phyloP scores from a whole-genome alignment of 73 alveolate genomes.

The Paramecium biaurelia region DNA sequence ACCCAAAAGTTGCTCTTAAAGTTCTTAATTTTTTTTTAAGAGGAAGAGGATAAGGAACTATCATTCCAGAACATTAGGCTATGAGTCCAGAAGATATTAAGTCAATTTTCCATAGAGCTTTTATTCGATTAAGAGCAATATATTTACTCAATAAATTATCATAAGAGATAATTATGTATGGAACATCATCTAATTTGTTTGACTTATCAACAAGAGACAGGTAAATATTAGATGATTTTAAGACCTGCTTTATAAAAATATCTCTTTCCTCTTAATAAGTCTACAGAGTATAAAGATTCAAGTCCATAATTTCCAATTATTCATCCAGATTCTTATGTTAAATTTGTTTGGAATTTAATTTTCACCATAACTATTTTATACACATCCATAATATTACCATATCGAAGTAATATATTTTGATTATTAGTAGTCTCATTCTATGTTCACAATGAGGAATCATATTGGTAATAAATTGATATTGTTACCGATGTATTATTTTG shows the following conservation, averaged over 20 bases:
- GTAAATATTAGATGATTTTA: not conserved
- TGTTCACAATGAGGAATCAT: constrained; percentile 46
- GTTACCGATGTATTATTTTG: constrained; percentile 72
- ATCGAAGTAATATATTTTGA: not conserved
- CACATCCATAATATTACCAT: constrained; percentile 72
- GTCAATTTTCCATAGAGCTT: not conserved
- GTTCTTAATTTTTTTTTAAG: constrained; percentile 5
- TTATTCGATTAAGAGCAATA: constrained; percentile 29
- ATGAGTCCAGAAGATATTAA: not conserved
- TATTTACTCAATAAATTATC: not conserved
- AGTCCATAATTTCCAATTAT: constrained; percentile 22
- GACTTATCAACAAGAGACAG: constrained; percentile 49
- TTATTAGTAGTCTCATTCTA: constrained; percentile 42
- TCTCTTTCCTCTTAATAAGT: constrained; percentile 17
- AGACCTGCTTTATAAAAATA: constrained; percentile 51
- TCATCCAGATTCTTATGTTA: constrained; percentile 67
- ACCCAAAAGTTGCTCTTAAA: constrained; percentile 30
- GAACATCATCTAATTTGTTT: constrained; percentile 61
- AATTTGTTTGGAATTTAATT: constrained; percentile 66
- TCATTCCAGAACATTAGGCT: constrained; percentile 8
- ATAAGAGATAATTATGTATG: constrained; percentile 53
- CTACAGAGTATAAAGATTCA: not conserved
- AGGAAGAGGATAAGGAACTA: not conserved
- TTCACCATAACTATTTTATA: constrained; percentile 63
- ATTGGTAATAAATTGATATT: constrained; percentile 48